A percentile compares a stretch with the other conserved stretches of the same genome.
phyloP scores from a whole-genome alignment of 768 basidiomycete genomes.

The Boletus sp. region DNA sequence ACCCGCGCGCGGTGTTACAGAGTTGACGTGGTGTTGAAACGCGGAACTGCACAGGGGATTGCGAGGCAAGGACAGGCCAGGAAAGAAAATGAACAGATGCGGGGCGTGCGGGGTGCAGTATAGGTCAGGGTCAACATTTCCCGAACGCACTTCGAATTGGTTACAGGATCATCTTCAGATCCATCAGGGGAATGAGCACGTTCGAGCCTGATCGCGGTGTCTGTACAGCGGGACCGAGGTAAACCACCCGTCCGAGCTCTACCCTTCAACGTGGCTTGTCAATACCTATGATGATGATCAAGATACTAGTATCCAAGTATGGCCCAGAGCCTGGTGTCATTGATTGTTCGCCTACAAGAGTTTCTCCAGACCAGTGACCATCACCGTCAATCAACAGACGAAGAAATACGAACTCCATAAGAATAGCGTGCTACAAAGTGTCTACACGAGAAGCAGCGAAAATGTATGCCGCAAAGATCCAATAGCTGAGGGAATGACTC shows the following conservation, averaged over 20 bases:
- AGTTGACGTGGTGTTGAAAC: no score
- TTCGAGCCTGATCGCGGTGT: background rate
- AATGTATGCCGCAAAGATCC: background rate
- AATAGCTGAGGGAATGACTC: background rate
- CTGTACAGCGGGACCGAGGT: background rate
- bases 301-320: background rate
- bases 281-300: background rate
- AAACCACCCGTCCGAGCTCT: background rate
- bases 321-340: no score
- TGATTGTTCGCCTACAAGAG: background rate
- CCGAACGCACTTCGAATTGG: no score
- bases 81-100: no score
- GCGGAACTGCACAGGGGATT: background rate
- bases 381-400: background rate
- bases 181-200: background rate
- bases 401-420: conserved; percentile 27
- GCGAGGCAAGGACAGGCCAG: no score
- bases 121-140: no score
- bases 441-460: conserved; percentile 11
- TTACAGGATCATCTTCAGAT: no score
- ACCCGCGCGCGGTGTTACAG: background rate
- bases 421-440: conserved; percentile 20
- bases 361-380: background rate
- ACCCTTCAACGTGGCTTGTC: background rate
- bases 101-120: no score